Evolutionary conservation across 306 rosid species (phyloP).

Genomic region (Gastrolobium bilobum): DNA sequence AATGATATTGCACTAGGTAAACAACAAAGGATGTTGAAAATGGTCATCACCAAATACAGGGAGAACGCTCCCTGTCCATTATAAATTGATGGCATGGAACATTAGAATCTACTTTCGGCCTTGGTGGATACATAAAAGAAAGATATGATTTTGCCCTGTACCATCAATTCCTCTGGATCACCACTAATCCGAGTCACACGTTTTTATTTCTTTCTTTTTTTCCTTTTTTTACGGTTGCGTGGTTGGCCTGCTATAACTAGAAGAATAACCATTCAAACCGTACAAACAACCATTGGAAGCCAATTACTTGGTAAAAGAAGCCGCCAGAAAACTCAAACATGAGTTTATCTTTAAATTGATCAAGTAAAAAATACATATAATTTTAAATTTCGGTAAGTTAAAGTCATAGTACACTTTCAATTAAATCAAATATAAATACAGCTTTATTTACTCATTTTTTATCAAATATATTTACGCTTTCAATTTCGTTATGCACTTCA

Average conservation of each 20-base stretch:
- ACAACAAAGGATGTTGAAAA: neutral
- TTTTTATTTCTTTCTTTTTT: too few relatives aligned
- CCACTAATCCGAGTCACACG: constrained; percentile 16
- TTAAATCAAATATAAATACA: too few relatives aligned
- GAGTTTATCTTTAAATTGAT: too few relatives aligned
- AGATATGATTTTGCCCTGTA: neutral
- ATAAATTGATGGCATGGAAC: constrained; percentile 33
- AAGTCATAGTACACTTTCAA: too few relatives aligned
- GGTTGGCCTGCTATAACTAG: neutral
- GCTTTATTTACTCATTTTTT: too few relatives aligned
- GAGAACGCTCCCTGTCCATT: neutral
- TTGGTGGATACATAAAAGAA: constrained; percentile 20
- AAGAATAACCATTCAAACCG: constrained; percentile 1
- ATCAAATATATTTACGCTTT: too few relatives aligned
- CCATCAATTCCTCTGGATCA: neutral
- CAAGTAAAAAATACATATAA: too few relatives aligned
- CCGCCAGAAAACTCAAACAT: neutral
- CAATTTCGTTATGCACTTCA: too few relatives aligned
- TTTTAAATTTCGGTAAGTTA: too few relatives aligned
- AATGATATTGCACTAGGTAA: neutral
- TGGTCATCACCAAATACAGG: neutral
- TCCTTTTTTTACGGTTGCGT: constrained; percentile 16
- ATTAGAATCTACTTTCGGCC: constrained; percentile 38
- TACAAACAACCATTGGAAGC: neutral
- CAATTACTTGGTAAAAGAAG: neutral